Evolutionary conservation across 1,139 yeast genomes (phyloP), one percentile per base, ranked within the genome.

Genomic region (Yamadazyma trypodendri): DNA sequence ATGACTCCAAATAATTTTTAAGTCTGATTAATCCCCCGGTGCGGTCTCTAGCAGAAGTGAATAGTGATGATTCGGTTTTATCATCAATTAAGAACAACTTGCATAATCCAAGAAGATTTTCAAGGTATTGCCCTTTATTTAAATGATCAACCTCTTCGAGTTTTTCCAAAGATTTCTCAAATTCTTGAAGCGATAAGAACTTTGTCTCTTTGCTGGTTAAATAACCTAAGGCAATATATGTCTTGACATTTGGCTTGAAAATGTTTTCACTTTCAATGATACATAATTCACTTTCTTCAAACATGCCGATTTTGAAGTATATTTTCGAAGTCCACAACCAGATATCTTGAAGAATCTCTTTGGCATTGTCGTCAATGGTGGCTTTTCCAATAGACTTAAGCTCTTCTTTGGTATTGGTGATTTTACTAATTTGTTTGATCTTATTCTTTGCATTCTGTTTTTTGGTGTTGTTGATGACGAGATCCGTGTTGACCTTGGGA

Each of bases 281-380:
- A 36, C 95, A 85, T 44, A 78, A 81, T 49, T 80, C 82, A 9
- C 90, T 79, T 42, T 87, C 95, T 6, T 66, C 73, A 3, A 61
- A 46, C 38, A 77, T 63, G 1, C 75, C 81, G 4, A 77, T 69
- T 45, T 78, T 75, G 48, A 77, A 63, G 56, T 86, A 89, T 27
- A 87, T 63, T 29, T 74, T 74, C 1, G 89, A 75, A 0, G 87
- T 72, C 78, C 88, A 79, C 37, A 88, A 58, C 96, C 96, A 89
- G 10, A 86, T 54, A 24, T 70, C 71, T 50, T 82, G 87, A 36
- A 82, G 56, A 9, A 80, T 57, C 42, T 58, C 61, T 37, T 65
- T 42, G 12, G 44, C 39, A 13, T 45, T 42, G 11, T 48, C 51
- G 28, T 34, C 32, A 6, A 48, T 32, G 15, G 37, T 20, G 6